Conservation (phyloP, 495 filamentous ascomycete genomes). For the Hyaloscypha variabilis region DNA sequence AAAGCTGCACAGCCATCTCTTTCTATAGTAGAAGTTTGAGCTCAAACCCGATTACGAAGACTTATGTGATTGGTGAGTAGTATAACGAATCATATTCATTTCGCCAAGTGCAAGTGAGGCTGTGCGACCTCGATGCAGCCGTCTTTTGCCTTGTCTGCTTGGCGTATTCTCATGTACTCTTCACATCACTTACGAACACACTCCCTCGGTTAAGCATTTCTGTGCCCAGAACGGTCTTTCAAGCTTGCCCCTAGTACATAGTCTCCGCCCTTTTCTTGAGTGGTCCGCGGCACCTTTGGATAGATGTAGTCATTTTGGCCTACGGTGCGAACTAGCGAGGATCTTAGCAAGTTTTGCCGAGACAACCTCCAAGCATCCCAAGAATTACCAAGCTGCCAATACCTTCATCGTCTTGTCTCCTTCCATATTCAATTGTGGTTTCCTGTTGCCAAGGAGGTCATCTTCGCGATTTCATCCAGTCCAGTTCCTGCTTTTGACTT, state of each 20-base stretch:
- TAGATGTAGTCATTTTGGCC: background rate
- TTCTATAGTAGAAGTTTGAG: background rate
- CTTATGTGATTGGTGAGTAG: background rate
- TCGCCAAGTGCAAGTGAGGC: background rate
- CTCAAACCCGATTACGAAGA: background rate
- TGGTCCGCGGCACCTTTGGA: background rate
- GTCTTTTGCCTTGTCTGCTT: background rate
- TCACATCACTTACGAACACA: background rate
- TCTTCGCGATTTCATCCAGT: background rate
- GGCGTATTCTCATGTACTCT: background rate
- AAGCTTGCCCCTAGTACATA: background rate
- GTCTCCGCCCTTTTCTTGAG: background rate
- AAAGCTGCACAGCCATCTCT: background rate
- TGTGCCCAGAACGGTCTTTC: background rate
- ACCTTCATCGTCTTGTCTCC: conserved; percentile 3
- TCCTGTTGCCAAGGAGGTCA: background rate
- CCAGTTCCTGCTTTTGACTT: background rate
- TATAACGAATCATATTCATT: background rate
- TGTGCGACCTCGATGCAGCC: background rate
- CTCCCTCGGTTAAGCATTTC: background rate
- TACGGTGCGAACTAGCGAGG: background rate
- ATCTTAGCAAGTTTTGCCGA: background rate
- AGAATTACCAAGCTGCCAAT: conserved; percentile 6
- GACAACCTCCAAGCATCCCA: background rate
- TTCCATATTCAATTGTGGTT: conserved; percentile 1